Evolutionary conservation across 305 asterid genomes (phyloP).

Genomic region (Rubia occidens): DNA sequence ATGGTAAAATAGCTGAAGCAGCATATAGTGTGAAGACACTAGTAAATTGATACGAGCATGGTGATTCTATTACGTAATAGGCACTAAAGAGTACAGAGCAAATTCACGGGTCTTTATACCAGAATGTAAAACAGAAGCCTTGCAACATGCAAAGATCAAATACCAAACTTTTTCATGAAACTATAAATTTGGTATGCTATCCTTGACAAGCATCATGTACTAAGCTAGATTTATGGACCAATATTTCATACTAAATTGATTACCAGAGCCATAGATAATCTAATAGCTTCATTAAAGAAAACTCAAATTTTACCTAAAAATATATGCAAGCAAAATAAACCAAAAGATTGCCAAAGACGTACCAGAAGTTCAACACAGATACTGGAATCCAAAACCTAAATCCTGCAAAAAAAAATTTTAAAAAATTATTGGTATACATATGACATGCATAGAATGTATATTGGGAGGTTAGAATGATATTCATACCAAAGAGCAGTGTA

Average conservation of each 20-base stretch:
- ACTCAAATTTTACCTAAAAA: neutral
- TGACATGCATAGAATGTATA: constrained; percentile 4
- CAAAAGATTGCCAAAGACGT: constrained; percentile 14
- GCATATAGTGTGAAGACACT: neutral
- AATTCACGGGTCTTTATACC: neutral
- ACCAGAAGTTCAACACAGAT: constrained; percentile 52
- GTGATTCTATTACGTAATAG: neutral
- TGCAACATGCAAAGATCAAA: neutral
- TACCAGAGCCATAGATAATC: neutral
- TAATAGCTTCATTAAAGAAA: neutral
- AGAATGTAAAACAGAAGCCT: neutral
- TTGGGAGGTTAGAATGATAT: constrained; percentile 6
- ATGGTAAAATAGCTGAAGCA: neutral
- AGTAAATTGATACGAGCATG: neutral
- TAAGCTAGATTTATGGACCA: neutral
- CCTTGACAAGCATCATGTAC: neutral
- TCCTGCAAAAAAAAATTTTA: constrained; percentile 26
- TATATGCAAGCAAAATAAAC: neutral
- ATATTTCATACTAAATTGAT: neutral
- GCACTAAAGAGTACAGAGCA: neutral
- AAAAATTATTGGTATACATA: constrained; percentile 4
- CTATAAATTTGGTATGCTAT: neutral
- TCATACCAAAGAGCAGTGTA: constrained; percentile 57
- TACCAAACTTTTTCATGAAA: neutral
- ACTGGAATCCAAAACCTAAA: constrained; percentile 62